Percentiles rank a stretch among this genome's conserved stretches.
Evolutionary conservation across 768 basidiomycete species (phyloP).

Genomic region (Pholiota conissans): DNA sequence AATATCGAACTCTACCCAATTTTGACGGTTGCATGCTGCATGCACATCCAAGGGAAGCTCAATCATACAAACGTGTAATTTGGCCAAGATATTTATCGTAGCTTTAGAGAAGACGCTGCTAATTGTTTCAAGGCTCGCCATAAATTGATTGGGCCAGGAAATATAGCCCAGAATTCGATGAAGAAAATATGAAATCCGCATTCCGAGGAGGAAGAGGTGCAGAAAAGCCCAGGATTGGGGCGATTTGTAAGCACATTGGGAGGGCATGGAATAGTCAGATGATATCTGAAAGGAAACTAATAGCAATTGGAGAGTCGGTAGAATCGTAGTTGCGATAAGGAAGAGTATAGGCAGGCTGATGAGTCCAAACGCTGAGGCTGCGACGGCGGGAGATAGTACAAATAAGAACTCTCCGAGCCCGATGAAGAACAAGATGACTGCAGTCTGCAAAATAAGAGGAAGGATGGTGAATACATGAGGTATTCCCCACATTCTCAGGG

Average conservation of each 20-base stretch:
- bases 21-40: not conserved
- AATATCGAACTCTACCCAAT: not conserved
- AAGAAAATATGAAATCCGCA: not conserved
- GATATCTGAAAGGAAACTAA: not conserved
- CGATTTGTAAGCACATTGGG: slow-evolving; percentile 28
- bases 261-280: not conserved
- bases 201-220: slow-evolving; percentile 2
- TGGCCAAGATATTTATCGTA: not conserved
- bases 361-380: slow-evolving; percentile 16
- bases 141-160: not conserved
- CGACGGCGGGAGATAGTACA: slow-evolving; percentile 18
- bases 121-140: not conserved
- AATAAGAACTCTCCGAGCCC: slow-evolving; percentile 26
- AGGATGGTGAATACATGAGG: slow-evolving; percentile 24
- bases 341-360: slow-evolving; percentile 18
- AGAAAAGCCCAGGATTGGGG: slow-evolving; percentile 26
- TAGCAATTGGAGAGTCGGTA: slow-evolving; percentile 22
- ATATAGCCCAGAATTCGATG: not conserved
- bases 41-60: not conserved
- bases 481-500: slow-evolving; percentile 1
- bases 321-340: slow-evolving; percentile 20
- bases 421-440: slow-evolving; percentile 27
- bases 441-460: slow-evolving; percentile 25
- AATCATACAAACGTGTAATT: not conserved
- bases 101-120: not conserved